phyloP scores from a whole-genome alignment of 2,329 filamentous ascomycete genomes.

The Chaetothyriales sp. region DNA sequence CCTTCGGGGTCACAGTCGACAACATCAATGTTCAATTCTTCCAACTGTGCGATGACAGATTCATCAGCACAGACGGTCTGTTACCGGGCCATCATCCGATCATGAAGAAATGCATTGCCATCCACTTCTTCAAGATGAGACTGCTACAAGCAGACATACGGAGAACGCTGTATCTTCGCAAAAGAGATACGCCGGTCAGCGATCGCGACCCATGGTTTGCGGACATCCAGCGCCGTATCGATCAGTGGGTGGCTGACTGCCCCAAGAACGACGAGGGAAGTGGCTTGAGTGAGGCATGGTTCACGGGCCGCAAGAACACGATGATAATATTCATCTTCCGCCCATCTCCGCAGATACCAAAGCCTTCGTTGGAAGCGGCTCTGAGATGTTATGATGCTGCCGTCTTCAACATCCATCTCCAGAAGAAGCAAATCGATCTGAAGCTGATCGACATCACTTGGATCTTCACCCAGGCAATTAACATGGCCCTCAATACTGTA shows the following conservation, averaged over 20 bases:
- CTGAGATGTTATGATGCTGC: constrained; percentile 70
- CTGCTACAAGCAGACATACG: constrained; percentile 77
- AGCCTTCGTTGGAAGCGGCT: constrained; percentile 66
- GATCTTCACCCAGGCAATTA: constrained; percentile 79
- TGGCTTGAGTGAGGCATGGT: constrained; percentile 67
- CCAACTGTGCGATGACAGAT: constrained; percentile 62
- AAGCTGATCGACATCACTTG: constrained; percentile 74
- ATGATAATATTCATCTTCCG: constrained; percentile 80
- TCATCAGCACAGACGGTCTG: constrained; percentile 66
- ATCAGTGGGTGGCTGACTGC: constrained; percentile 61
- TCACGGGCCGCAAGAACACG: constrained; percentile 58
- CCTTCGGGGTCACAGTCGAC: constrained; percentile 67
- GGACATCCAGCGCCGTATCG: constrained; percentile 62
- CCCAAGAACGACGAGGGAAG: constrained; percentile 55
- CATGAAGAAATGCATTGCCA: constrained; percentile 71
- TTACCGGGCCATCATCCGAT: constrained; percentile 52
- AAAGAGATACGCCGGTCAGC: constrained; percentile 57
- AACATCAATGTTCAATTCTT: constrained; percentile 78
- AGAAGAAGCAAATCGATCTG: constrained; percentile 62
- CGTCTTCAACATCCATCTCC: constrained; percentile 64
- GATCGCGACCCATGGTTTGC: constrained; percentile 79
- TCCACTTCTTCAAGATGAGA: constrained; percentile 89
- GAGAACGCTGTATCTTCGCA: constrained; percentile 70
- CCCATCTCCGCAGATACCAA: constrained; percentile 80
- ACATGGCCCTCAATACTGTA: constrained; percentile 81